Conservation (phyloP, 352 stramenopile species). For the Phytophthora tubulina region DNA sequence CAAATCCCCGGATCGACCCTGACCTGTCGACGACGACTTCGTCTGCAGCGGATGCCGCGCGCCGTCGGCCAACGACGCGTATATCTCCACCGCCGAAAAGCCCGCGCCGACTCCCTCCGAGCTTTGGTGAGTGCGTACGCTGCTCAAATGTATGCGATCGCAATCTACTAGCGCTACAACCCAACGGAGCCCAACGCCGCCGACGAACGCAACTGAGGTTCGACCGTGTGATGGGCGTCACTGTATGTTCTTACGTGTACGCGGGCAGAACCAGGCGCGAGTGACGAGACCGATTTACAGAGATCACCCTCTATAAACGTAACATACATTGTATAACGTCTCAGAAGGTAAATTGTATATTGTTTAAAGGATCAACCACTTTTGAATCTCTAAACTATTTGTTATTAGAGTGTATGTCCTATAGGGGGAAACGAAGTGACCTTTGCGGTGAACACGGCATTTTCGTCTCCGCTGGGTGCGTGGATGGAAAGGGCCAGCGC, state of each 20-base stretch:
- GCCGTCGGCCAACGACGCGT: neutral
- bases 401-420: too few species aligned
- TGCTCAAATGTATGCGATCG: too few species aligned
- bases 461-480: neutral
- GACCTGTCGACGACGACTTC: constrained; percentile 28
- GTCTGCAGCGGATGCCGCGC: constrained; percentile 10
- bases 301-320: too few species aligned
- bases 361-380: too few species aligned
- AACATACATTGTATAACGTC: too few species aligned
- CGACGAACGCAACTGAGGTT: constrained; percentile 1
- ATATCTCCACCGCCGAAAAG: neutral
- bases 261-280: constrained; percentile 1
- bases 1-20: constrained; percentile 36
- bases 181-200: neutral
- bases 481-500: constrained; percentile 2
- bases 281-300: constrained; percentile 11
- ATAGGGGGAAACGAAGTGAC: neutral
- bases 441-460: neutral
- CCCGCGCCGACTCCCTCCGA: constrained; percentile 1
- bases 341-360: too few species aligned
- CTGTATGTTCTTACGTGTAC: neutral
- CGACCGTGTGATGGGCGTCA: constrained; percentile 9
- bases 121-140: neutral
- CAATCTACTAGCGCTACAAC: neutral
- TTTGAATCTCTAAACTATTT: too few species aligned